Percentiles rank a stretch among this genome's conserved stretches.
Conservation (phyloP, 345 rosid species). For the Populus alba region DNA sequence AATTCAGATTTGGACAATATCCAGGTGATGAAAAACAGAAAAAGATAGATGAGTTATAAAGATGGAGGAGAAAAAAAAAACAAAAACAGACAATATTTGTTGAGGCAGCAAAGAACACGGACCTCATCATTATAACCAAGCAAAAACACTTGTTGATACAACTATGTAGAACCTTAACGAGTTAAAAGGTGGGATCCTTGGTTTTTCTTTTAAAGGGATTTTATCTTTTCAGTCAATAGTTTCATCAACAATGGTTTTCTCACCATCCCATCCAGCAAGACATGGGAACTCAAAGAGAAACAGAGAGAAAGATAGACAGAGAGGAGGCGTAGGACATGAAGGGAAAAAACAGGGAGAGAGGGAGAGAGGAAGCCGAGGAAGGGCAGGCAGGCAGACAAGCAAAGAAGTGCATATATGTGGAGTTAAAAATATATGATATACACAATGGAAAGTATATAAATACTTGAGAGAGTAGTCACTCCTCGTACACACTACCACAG, state of each 20-base stretch:
- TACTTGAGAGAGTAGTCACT: neutral
- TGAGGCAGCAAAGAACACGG: neutral
- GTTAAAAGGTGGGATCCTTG: neutral
- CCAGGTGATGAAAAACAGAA: neutral
- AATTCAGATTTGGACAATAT: neutral
- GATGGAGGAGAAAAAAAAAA: neutral
- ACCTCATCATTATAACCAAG: conserved; percentile 18
- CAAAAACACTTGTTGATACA: conserved; percentile 1
- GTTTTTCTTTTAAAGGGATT: neutral
- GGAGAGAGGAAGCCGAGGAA: neutral
- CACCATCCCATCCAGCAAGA: neutral
- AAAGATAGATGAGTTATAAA: neutral
- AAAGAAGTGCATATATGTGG: neutral
- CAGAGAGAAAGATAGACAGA: neutral
- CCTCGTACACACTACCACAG: neutral
- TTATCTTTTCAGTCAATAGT: neutral
- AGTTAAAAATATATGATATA: no score
- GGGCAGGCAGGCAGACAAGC: neutral
- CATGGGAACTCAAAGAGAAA: neutral
- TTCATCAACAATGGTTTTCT: neutral
- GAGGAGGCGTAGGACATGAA: neutral
- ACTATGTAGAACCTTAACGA: neutral
- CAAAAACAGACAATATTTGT: neutral
- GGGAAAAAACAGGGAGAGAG: neutral
- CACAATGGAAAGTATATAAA: neutral